Percentiles rank a stretch among this genome's conserved stretches.
Evolutionary conservation across 345 rosid genomes (phyloP).

Genomic region (Punica granatum): DNA sequence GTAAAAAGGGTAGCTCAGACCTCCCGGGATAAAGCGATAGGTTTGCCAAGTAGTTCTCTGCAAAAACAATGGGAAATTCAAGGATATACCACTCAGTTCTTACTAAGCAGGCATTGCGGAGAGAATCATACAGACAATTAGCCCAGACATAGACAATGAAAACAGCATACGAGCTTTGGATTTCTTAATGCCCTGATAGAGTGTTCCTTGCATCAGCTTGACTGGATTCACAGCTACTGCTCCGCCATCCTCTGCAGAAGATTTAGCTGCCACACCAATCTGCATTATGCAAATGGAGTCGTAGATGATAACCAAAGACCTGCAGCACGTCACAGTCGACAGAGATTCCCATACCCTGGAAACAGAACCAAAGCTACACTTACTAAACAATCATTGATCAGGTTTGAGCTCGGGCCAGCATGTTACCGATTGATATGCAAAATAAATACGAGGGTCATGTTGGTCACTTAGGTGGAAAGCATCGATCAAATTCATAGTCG

Average conservation of each 20-base stretch:
- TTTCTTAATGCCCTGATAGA: constrained; percentile 56
- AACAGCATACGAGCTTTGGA: constrained; percentile 63
- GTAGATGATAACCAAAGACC: constrained; percentile 64
- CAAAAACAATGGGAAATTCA: constrained; percentile 8
- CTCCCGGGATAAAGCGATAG: constrained; percentile 87
- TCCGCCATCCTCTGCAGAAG: constrained; percentile 23
- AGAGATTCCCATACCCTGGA: constrained; percentile 83
- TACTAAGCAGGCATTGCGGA: not conserved
- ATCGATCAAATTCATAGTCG: not conserved
- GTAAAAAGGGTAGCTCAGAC: constrained; percentile 82
- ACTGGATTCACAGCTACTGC: constrained; percentile 41
- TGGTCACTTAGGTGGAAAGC: not conserved
- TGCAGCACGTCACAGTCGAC: constrained; percentile 56
- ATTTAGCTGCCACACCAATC: constrained; percentile 70
- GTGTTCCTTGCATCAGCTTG: constrained; percentile 60
- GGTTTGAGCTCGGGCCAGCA: not conserved
- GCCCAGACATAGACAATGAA: not conserved
- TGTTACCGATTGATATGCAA: not conserved
- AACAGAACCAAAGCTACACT: constrained; percentile 9
- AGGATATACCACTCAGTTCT: not conserved
- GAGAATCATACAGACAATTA: not conserved
- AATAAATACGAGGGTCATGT: not conserved
- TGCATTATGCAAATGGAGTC: constrained; percentile 51
- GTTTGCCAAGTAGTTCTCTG: constrained; percentile 89
- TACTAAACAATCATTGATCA: constrained; percentile 3